Conservation (phyloP, 1,284 basidiomycete genomes). For the Melampsora allii-populina region DNA sequence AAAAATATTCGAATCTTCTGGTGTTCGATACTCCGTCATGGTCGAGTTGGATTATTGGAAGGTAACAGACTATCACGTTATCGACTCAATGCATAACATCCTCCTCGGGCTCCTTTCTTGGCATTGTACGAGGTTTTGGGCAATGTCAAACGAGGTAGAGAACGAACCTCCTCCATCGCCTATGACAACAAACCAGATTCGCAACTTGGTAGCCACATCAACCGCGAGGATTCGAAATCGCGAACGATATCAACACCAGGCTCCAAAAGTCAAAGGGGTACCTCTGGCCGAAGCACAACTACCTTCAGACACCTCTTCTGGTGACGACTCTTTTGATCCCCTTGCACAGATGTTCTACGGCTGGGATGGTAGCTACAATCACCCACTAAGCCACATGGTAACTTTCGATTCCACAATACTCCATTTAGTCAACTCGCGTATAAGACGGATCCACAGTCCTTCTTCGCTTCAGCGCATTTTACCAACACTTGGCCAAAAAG, state of each 20-base stretch:
- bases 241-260: background rate
- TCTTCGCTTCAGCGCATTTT: background rate
- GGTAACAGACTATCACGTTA: slow-evolving; percentile 5
- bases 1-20: background rate
- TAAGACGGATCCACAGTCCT: background rate
- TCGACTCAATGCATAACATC: slow-evolving; percentile 18
- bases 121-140: slow-evolving; percentile 15
- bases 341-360: too few species aligned
- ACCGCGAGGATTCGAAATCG: background rate
- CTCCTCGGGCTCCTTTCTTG: slow-evolving; percentile 5
- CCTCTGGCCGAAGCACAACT: too few species aligned
- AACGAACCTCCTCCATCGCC: background rate
- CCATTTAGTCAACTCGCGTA: background rate
- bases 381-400: too few species aligned
- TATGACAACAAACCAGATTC: background rate
- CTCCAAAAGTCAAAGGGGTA: too few species aligned
- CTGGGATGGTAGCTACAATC: too few species aligned
- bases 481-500: slow-evolving; percentile 13
- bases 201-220: too few species aligned
- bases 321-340: too few species aligned
- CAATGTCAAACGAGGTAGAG: slow-evolving; percentile 9
- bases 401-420: too few species aligned
- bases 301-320: too few species aligned
- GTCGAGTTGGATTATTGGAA: slow-evolving; percentile 14
- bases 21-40: slow-evolving; percentile 11